These are phyloP conservation scores for Phyllosticta capitalensis DNA, from an alignment of 2,329 filamentous ascomycete species.

Conservation along the genomic window DNA sequence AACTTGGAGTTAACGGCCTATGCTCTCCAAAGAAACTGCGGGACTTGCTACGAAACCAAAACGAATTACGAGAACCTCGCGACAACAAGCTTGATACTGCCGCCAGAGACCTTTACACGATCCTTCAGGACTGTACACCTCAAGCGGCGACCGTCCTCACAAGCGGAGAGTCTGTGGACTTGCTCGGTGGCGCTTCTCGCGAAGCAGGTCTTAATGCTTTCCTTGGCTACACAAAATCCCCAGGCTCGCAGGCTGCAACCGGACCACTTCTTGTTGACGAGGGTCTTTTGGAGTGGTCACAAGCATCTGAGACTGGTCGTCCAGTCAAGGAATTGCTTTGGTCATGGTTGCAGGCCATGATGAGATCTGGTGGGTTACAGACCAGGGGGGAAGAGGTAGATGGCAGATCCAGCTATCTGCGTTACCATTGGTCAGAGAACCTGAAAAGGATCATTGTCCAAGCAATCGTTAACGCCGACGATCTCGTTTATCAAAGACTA, in stretches of 20 bases:
- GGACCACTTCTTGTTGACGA: slow-evolving; percentile 30
- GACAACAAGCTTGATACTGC: slow-evolving; percentile 17
- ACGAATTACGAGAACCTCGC: neutral
- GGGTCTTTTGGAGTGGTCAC: slow-evolving; percentile 29
- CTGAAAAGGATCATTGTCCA: slow-evolving; percentile 47
- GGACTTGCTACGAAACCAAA: slow-evolving; percentile 18
- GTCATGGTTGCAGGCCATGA: slow-evolving; percentile 43
- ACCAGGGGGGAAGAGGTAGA: slow-evolving; percentile 11
- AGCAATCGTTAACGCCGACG: slow-evolving; percentile 45
- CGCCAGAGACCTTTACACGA: slow-evolving; percentile 33
- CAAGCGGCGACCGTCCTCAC: slow-evolving; percentile 39
- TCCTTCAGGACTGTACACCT: slow-evolving; percentile 26
- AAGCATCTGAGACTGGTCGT: neutral
- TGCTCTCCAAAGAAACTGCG: slow-evolving; percentile 32
- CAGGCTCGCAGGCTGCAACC: slow-evolving; percentile 29
- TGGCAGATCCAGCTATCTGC: slow-evolving; percentile 40
- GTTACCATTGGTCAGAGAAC: slow-evolving; percentile 44
- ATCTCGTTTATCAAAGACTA: slow-evolving; percentile 39
- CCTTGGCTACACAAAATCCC: slow-evolving; percentile 45
- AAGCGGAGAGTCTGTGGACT: slow-evolving; percentile 40
- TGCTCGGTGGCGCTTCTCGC: slow-evolving; percentile 38
- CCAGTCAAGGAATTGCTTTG: slow-evolving; percentile 42
- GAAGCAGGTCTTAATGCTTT: slow-evolving; percentile 46
- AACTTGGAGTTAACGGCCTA: slow-evolving; percentile 39
- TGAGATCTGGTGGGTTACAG: slow-evolving; percentile 32